phyloP scores from a whole-genome alignment of 2,329 filamentous ascomycete species.

The Chaetomiaceae sp. region DNA sequence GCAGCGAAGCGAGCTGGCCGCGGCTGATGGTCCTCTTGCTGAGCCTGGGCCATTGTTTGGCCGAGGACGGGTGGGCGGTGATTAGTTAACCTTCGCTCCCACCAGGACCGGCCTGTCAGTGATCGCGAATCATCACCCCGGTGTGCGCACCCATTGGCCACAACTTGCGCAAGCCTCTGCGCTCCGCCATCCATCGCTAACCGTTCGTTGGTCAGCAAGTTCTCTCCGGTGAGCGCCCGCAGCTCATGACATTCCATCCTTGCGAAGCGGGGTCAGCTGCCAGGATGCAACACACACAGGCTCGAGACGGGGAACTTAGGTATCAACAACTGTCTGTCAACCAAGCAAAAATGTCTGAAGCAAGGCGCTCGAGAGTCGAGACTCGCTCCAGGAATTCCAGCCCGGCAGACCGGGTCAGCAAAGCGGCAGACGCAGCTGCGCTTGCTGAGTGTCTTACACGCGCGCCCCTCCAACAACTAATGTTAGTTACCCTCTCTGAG shows the following conservation, averaged over 20 bases:
- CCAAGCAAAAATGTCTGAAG: background rate
- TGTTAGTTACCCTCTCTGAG: too few species aligned
- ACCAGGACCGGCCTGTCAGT: slow-evolving; percentile 6
- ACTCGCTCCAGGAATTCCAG: too few species aligned
- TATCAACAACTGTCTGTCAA: too few species aligned
- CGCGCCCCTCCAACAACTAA: too few species aligned
- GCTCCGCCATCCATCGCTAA: slow-evolving; percentile 20
- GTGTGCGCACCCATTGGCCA: slow-evolving; percentile 30
- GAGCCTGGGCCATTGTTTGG: too few species aligned
- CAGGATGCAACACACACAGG: too few species aligned
- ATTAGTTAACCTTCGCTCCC: too few species aligned
- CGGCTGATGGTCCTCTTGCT: slow-evolving; percentile 2
- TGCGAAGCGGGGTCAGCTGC: slow-evolving; percentile 1
- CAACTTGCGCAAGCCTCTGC: slow-evolving; percentile 25
- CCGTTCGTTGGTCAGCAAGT: slow-evolving; percentile 15
- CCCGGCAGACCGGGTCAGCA: too few species aligned
- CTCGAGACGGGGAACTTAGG: too few species aligned
- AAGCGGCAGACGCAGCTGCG: too few species aligned
- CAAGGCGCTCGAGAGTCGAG: background rate
- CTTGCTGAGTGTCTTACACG: too few species aligned
- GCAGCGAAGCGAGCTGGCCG: slow-evolving; percentile 7
- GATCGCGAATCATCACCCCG: slow-evolving; percentile 30
- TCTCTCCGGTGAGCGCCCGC: background rate
- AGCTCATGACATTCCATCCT: background rate
- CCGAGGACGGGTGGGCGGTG: background rate